Evolutionary conservation across 345 rosid species (phyloP), one percentile per base, ranked within the genome.

Genomic region (Ricinus communis): DNA sequence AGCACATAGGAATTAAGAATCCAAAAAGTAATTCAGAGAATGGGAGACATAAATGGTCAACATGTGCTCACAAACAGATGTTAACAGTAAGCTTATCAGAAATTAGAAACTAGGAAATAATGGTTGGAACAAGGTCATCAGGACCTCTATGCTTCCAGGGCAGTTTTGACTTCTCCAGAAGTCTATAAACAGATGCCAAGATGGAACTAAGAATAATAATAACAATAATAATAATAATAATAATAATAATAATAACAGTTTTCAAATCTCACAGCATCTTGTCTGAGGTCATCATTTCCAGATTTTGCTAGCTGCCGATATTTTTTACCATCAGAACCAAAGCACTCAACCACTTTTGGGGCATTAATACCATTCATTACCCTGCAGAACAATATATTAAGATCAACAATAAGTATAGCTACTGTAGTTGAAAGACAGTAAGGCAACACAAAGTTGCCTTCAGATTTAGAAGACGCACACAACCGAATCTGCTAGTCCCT

Each of bases 251-350:
- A 22, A 16, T 40, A n/a, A 46, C 27, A 56, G 4, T 41, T 9
- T 33, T 27, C 65, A 68, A 78, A 72, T 67, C 96, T 75, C 80
- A 94, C 98, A 77, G 98, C 97, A 87, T 94, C 98, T 79, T 94
- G 98, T 90, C 98, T 86, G 59, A 94, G 89, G 82, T 94, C 98
- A 79, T 94, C 98, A 76, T 91, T 94, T 78, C 96, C 97, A 75
- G 96, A 94, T 84, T 94, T 94, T 72, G 97, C 98, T 25, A 94
- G 90, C 72, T 94, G 98, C 62, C 89, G 90, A 82, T 94, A 94
- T 78, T 76, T 88, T 51, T 74, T 79, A 63, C 97, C 98, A 87
- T 94, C 98, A 65, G 97, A 94, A 66, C 93, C 98, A 78, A 84
- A 43, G 81, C 98, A 91, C 78, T 91, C 96, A 77, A 94, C 93